Percentiles rank a stretch among this genome's conserved stretches.
Conservation (phyloP, 768 basidiomycete genomes). For the Pluteus cervinus region DNA sequence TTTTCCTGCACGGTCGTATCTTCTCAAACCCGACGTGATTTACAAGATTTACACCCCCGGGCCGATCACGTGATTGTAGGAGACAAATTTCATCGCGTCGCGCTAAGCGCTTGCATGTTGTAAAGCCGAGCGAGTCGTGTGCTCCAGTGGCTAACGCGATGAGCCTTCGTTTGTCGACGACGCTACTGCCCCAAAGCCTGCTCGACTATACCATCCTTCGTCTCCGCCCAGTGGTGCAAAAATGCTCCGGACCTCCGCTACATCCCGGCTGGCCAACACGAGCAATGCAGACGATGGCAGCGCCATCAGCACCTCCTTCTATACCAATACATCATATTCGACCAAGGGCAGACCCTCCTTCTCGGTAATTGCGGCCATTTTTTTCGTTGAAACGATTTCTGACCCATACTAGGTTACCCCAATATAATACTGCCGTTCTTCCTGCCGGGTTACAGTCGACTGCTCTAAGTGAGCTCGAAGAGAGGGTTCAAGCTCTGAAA, state of each 20-base stretch:
- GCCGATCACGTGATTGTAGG: too few relatives aligned
- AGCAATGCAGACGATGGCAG: neutral
- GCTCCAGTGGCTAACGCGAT: too few relatives aligned
- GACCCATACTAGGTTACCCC: neutral
- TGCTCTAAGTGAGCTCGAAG: conserved; percentile 4
- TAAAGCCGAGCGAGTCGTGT: too few relatives aligned
- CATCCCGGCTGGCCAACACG: neutral
- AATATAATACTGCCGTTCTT: neutral
- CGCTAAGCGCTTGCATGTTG: too few relatives aligned
- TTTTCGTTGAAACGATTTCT: neutral
- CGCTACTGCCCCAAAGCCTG: conserved; percentile 1
- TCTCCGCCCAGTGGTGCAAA: neutral
- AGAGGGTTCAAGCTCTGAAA: conserved; percentile 3
- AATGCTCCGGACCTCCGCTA: neutral
- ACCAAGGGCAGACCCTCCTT: neutral
- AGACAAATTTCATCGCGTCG: too few relatives aligned
- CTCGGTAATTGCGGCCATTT: neutral
- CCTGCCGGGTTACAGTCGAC: neutral
- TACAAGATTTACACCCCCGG: too few relatives aligned
- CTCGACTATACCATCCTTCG: conserved; percentile 2
- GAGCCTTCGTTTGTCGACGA: too few relatives aligned
- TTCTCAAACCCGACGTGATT: too few relatives aligned
- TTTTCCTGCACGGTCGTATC: too few relatives aligned
- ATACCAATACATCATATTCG: neutral
- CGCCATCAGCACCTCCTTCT: neutral